Conservation (phyloP, 352 stramenopile species). For the Phytophthora tentaculata region DNA sequence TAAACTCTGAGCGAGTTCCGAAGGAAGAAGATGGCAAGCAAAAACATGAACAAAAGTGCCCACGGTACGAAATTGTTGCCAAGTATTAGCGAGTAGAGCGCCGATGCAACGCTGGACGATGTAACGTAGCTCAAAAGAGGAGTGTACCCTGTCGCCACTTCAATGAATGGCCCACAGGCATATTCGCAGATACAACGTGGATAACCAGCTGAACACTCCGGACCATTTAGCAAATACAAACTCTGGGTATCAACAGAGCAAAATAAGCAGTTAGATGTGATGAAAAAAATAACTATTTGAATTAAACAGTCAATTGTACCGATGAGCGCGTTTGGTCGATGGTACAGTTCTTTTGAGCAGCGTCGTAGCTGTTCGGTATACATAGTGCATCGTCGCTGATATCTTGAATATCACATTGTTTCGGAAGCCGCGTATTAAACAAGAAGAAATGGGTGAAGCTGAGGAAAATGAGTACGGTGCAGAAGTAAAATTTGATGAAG, state of each 20-base stretch:
- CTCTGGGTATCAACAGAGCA: constrained; percentile 40
- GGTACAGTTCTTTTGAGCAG: constrained; percentile 37
- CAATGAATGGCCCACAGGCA: constrained; percentile 67
- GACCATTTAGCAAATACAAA: constrained; percentile 46
- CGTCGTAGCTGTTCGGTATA: constrained; percentile 36
- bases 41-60: constrained; percentile 38
- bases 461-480: constrained; percentile 69
- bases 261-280: constrained; percentile 4
- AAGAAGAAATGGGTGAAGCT: constrained; percentile 66
- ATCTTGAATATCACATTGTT: constrained; percentile 68
- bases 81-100: constrained; percentile 42
- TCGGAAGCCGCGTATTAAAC: constrained; percentile 52
- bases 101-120: constrained; percentile 37
- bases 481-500: constrained; percentile 91
- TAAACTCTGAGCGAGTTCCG: constrained; percentile 64
- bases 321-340: constrained; percentile 41
- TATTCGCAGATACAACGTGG: constrained; percentile 66
- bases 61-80: constrained; percentile 51
- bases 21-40: constrained; percentile 54
- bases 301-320: constrained; percentile 21
- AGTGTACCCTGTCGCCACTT: constrained; percentile 47
- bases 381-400: constrained; percentile 37
- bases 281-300: neutral
- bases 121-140: constrained; percentile 41
- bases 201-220: constrained; percentile 54